Base-by-base conservation (phyloP, 768 basidiomycete genomes). In the Naematelia encephala region DNA sequence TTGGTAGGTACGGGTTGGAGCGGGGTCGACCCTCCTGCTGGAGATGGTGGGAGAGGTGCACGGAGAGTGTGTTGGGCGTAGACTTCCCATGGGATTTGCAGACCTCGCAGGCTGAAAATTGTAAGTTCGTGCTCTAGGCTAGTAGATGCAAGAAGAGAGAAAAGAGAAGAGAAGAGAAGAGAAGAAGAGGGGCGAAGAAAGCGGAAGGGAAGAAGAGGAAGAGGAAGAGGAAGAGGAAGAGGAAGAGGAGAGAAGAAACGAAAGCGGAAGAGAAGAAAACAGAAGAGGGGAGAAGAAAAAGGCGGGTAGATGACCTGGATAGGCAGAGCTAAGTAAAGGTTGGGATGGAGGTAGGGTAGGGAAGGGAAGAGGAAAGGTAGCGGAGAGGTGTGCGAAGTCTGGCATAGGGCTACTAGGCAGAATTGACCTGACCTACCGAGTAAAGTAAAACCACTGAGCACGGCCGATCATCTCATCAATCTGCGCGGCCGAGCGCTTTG, bases 381-480 rank as follows among this genome's bases (percentile, higher is more conserved):
- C 29, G 27, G 8, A 8, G 8, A 34, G 21, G 14, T 28, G 28
- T 21, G 39, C 4, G 49, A 4, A 23, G 49, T 22, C 49, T 50
- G 49, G 26, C 11, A 11, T 3, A 26, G 21, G 4, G n/a, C n/a
- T n/a, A n/a, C n/a, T 39, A 8, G 34, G 34, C 34, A 39, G 8
- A 8, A 39, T 16, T 21, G 30, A n/a, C 10, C 23, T 10, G 19
- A 46, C 62, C 58, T 39, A 65, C 67, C 60, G 44, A 11, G 51
- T 66, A 34, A 63, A 70, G 51, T 70, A 70, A 54, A 65, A 70
- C 69, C 69, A 70, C 44, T 70, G 69, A 34, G 69, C 66, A 44
- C 67, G 49, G 13, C 56, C 64, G 5, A 70, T 67, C 34, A 65
- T 63, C 54, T 68, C 64, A 51, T 70, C 69, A 21, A 70, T 68